Percentiles rank a stretch among this genome's conserved stretches.
phyloP scores from a whole-genome alignment of 257 asterid genomes.

The Mitragyna speciosa region DNA sequence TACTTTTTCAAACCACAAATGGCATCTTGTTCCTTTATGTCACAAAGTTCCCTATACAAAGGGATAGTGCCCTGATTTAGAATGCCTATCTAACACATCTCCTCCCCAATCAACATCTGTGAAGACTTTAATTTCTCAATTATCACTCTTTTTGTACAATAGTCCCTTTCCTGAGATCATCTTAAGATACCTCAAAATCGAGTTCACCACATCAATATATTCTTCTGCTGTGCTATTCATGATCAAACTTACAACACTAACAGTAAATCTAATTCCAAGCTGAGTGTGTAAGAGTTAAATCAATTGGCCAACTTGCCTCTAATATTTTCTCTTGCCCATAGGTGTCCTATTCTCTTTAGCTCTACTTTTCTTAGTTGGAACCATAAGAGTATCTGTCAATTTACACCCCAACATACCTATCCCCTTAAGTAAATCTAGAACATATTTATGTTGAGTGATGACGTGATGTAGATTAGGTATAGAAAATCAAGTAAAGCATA shows the following conservation, averaged over 20 bases:
- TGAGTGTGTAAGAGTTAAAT: too few relatives aligned
- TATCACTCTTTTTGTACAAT: not conserved
- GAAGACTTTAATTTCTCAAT: not conserved
- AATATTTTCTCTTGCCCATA: not conserved
- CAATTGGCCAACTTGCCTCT: not conserved
- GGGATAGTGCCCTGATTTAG: not conserved
- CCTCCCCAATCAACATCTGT: not conserved
- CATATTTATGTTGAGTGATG: not conserved
- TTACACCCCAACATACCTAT: not conserved
- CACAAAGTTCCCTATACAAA: constrained; percentile 1
- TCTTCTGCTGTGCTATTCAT: not conserved
- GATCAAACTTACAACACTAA: constrained; percentile 1
- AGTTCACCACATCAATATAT: not conserved
- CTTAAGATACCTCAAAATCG: not conserved
- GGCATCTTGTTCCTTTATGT: not conserved
- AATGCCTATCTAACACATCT: not conserved
- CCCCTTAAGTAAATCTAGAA: not conserved
- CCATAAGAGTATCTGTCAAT: too few relatives aligned
- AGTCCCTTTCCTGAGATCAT: not conserved
- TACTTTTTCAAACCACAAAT: not conserved
- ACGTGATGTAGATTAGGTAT: too few relatives aligned
- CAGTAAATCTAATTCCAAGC: too few relatives aligned
- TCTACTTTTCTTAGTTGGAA: too few relatives aligned
- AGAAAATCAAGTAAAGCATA: too few relatives aligned
- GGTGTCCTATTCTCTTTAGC: not conserved